Conservation (phyloP, 768 basidiomycete species). For the Termitomyces sp. region DNA sequence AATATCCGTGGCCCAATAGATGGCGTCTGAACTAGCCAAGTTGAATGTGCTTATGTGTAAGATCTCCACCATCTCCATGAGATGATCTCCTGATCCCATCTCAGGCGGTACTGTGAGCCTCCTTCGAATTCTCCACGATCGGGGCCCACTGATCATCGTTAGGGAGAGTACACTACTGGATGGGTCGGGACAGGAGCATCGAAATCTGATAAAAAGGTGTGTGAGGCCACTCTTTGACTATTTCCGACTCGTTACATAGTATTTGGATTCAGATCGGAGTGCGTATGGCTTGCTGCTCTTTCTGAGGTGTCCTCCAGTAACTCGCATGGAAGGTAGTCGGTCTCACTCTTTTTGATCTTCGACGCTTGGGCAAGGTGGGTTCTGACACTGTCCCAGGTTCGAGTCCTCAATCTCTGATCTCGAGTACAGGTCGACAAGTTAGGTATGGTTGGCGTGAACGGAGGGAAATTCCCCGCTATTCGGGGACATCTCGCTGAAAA, state of each 20-base stretch:
- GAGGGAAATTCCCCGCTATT: conserved; percentile 85
- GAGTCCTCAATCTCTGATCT: not conserved
- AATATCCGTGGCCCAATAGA: conserved; percentile 17
- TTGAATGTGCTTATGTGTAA: conserved; percentile 80
- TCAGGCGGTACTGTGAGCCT: conserved; percentile 39
- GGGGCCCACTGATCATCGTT: conserved; percentile 3
- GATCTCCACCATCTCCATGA: conserved; percentile 19
- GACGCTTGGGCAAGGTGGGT: conserved; percentile 75
- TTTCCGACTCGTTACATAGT: not conserved
- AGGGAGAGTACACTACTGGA: conserved; percentile 93
- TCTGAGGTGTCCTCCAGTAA: conserved; percentile 3
- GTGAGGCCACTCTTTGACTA: conserved; percentile 13
- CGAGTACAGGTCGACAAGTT: conserved; percentile 59
- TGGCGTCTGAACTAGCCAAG: conserved; percentile 46
- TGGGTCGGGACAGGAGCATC: conserved; percentile 93
- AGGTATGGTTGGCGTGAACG: conserved; percentile 88
- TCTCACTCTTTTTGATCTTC: conserved; percentile 86
- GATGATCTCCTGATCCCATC: conserved; percentile 2
- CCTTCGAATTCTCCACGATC: not conserved
- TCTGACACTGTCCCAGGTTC: not conserved
- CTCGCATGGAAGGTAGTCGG: conserved; percentile 68
- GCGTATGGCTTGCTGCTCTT: conserved; percentile 25
- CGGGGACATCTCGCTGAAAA: conserved; percentile 78
- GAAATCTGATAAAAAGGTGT: conserved; percentile 91
- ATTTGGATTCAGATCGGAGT: conserved; percentile 63